phyloP scores from a whole-genome alignment of 108 stramenopile genomes.

The Cyclotella choctawhatcheeana region DNA sequence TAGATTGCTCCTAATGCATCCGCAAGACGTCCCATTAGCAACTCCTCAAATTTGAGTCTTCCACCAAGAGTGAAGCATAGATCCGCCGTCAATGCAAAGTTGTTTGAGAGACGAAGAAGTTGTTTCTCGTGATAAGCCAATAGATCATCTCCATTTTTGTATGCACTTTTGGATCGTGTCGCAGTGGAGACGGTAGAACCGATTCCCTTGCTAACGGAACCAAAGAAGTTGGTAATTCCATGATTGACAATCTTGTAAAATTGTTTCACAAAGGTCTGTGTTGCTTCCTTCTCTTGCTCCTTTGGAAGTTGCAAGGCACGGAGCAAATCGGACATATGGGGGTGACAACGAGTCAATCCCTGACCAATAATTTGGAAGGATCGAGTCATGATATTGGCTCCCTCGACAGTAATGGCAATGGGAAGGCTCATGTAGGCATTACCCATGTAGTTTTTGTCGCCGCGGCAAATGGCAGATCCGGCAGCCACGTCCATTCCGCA shows the following conservation, averaged over 20 bases:
- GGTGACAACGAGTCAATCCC: conserved; percentile 97
- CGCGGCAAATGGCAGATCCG: conserved; percentile 96
- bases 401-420: conserved; percentile 98
- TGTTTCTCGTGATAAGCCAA: conserved; percentile 89
- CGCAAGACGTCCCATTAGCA: conserved; percentile 93
- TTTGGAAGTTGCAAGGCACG: conserved; percentile 88
- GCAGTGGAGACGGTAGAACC: conserved; percentile 73
- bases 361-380: conserved; percentile 98
- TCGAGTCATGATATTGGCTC: conserved; percentile 98
- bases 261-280: conserved; percentile 88
- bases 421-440: conserved; percentile 97
- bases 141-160: conserved; percentile 90
- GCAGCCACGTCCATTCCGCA: conserved; percentile 98
- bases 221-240: conserved; percentile 84
- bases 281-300: conserved; percentile 82
- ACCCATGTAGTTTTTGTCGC: conserved; percentile 93
- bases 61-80: conserved; percentile 96
- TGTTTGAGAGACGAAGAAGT: conserved; percentile 93
- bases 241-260: conserved; percentile 93
- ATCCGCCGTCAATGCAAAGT: conserved; percentile 96
- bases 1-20: conserved; percentile 97
- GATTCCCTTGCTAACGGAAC: conserved; percentile 76
- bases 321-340: conserved; percentile 95
- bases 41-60: conserved; percentile 96
- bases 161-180: conserved; percentile 83